Percentiles rank a stretch among this genome's conserved stretches.
These are phyloP conservation scores for Chytriomyces hyalinus DNA, from an alignment of 192 early-diverging fungal genomes.

Conservation along the genomic window DNA sequence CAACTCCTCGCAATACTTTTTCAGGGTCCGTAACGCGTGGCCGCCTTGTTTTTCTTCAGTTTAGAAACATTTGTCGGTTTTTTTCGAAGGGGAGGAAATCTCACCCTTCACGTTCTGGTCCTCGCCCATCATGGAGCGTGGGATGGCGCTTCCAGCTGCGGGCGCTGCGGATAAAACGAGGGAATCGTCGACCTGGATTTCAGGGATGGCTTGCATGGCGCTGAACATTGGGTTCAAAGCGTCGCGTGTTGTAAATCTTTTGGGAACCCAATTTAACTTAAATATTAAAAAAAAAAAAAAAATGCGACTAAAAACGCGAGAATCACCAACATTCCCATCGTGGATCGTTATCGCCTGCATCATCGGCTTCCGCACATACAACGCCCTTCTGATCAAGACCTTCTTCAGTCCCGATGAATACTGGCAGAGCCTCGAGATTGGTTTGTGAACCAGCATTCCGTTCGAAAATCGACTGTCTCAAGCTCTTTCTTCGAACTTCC, in stretches of 20 bases:
- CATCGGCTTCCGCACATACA: slow-evolving; percentile 65
- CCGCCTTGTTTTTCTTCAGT: slow-evolving; percentile 41
- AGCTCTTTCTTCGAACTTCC: background rate
- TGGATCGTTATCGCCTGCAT: slow-evolving; percentile 29
- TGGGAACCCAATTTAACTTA: background rate
- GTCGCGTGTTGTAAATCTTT: background rate
- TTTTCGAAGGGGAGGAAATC: background rate
- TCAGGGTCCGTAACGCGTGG: slow-evolving; percentile 53
- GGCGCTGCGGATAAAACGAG: slow-evolving; percentile 3
- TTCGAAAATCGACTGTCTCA: no score
- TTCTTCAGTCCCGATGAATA: slow-evolving; percentile 95
- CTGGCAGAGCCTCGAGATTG: slow-evolving; percentile 94
- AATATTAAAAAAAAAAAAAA: background rate
- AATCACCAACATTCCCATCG: slow-evolving; percentile 23
- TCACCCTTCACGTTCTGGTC: slow-evolving; percentile 36
- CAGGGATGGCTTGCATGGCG: slow-evolving; percentile 9
- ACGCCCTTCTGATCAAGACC: slow-evolving; percentile 68
- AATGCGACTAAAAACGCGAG: background rate
- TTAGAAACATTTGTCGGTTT: background rate
- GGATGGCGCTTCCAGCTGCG: background rate
- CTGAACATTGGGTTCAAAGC: background rate
- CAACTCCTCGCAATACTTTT: slow-evolving; percentile 56
- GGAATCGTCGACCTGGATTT: slow-evolving; percentile 18
- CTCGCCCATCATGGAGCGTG: slow-evolving; percentile 9
- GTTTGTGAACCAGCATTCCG: background rate